Base-by-base conservation (phyloP, 352 stramenopile species). In the Plasmopara halstedii region DNA sequence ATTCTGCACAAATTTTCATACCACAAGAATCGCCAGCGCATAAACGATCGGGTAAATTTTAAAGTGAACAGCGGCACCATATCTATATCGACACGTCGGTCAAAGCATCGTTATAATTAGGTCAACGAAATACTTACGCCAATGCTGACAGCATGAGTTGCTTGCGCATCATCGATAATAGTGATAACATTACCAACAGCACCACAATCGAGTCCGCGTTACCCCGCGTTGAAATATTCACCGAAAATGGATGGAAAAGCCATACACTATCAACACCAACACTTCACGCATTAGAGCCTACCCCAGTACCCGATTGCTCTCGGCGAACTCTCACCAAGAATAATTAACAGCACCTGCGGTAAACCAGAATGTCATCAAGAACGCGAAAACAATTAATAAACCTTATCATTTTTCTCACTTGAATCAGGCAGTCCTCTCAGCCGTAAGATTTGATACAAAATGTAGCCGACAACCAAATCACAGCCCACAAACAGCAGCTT, bases 1-100 rank as follows among this genome's bases (percentile, higher is more conserved):
- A n/a, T n/a, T n/a, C n/a, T n/a, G n/a, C n/a, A n/a, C n/a, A n/a
- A n/a, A 35, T 17, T 6, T 15, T 13, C 56, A 39, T 83, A 91
- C 83, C 58, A 95, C 79, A 7, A 96, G 70, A 46, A 93, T 87
- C 9, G 83, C 70, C 35, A 94, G 64, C 18, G 79, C 83, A 59
- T 99, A 99, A 53, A 99, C 96, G 26, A 99, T 96, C 5, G 97
- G 97, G 58, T 99, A 99, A 13, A 99, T 94, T 64, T 98, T 98
- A 57, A 98, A 87, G 63, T 99, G 96, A 23, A 99, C 93, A 0
- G 93, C 96, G 26, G 97, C 76, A 3, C 95, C 95, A 67, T 98
- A 95, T 61, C 63, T 97, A 55, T 3, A 36, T 3, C 3, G 9
- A 22, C 7, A 31, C 6, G n/a, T 10, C 1, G 44, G 11, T 54